Base-by-base conservation (phyloP, 2,329 filamentous ascomycete species). In the Nothomitra cinnamomea region DNA sequence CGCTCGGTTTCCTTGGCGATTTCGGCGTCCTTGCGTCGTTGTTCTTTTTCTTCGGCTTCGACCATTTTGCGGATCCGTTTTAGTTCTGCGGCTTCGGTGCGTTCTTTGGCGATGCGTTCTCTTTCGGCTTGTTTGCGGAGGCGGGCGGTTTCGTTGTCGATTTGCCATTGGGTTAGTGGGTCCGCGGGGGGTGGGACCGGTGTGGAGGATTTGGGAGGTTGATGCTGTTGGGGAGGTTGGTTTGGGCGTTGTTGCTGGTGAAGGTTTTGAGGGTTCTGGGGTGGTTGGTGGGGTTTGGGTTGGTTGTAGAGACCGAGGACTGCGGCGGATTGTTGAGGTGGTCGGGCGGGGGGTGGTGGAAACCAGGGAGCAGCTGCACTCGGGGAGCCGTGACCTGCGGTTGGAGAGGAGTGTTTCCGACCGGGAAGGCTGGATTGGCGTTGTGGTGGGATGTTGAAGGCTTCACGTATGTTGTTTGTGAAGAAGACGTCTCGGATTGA, bases 371-470 rank as follows among this genome's bases (percentile, higher is more conserved):
- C 49, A n/a, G 25, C 8, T 55, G 38, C 19, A 25, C n/a, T 24
- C n/a, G n/a, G n/a, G 49, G 28, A 22, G 41, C 3, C 40, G 5
- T 24, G 22, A 17, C 32, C 49, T 28, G 53, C 7, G 38, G 48
- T 28, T 32, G 17, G 47, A 47, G 36, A 24, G 25, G 12, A 48
- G 42, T 35, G 28, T 15, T 32, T 54, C 32, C 35, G 21, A 17
- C 52, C 49, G 38, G 25, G 47, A 32, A 52, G 24, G 54, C 54
- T 58, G 41, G 58, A 32, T 59, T 58, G 3, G 60, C 68, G 49
- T 2, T 66, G 58, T 51, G 77, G 75, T 8, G 72, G 69, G 38
- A 88, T 74, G 64, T 95, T 92, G 70, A 95, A 96, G 3, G 80
- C 73, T 60, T 94, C 85, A 17, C 77, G 76, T 54, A 80, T 77